Evolutionary conservation across 306 rosid genomes (phyloP).

Genomic region (Rosa rugosa): DNA sequence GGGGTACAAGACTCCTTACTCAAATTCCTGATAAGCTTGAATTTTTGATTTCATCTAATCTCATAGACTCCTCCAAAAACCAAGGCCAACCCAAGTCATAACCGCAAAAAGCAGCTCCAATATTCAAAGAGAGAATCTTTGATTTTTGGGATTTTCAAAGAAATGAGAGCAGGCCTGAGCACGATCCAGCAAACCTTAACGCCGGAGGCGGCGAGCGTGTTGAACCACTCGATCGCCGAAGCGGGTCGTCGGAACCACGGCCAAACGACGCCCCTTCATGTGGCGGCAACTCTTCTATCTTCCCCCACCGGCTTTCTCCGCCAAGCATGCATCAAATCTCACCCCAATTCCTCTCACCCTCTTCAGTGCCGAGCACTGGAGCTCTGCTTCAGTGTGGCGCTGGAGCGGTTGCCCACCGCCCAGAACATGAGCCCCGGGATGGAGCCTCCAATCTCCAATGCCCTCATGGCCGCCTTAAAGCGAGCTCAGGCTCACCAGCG

Average conservation of each 20-base stretch:
- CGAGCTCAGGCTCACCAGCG: conserved; percentile 99
- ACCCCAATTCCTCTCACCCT: conserved; percentile 92
- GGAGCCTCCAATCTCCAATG: conserved; percentile 93
- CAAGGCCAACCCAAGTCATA: neutral
- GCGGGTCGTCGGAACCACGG: conserved; percentile 92
- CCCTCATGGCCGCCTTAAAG: conserved; percentile 90
- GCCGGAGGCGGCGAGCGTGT: conserved; percentile 92
- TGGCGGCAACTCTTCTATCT: conserved; percentile 78
- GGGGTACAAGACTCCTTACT: conserved; percentile 1
- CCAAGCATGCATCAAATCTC: conserved; percentile 94
- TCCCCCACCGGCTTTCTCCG: conserved; percentile 83
- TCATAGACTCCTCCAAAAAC: too few relatives aligned
- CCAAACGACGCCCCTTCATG: conserved; percentile 95
- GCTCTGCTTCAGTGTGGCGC: conserved; percentile 93
- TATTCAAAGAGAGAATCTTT: neutral
- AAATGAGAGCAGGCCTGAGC: conserved; percentile 96
- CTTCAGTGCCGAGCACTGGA: conserved; percentile 96
- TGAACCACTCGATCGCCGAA: conserved; percentile 88
- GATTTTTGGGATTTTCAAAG: neutral
- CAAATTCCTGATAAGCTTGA: conserved; percentile 21
- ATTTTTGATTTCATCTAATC: conserved; percentile 1
- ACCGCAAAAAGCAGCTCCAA: neutral
- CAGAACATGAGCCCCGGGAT: conserved; percentile 60
- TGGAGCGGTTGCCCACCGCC: conserved; percentile 85
- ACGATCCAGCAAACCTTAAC: conserved; percentile 98